phyloP scores from a whole-genome alignment of 371 early-diverging fungal genomes.

The Sporodiniella umbellata region DNA sequence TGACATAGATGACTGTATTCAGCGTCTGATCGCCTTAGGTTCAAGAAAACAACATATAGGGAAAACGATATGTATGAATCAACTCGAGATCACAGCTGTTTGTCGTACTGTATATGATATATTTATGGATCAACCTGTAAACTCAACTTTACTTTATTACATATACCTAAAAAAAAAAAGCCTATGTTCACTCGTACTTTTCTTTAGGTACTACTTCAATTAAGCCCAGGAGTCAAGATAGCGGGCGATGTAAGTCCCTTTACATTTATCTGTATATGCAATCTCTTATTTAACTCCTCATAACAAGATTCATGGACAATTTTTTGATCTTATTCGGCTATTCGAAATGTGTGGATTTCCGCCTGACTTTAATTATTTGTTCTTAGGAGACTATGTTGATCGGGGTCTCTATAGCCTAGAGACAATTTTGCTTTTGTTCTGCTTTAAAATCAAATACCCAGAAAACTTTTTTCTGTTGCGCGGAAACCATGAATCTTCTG shows the following conservation, averaged over 20 bases:
- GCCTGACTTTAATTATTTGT: slow-evolving; percentile 84
- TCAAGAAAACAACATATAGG: slow-evolving; percentile 60
- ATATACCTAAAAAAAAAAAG: not conserved
- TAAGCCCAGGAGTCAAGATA: slow-evolving; percentile 94
- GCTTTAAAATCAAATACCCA: slow-evolving; percentile 95
- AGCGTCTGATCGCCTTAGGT: slow-evolving; percentile 72
- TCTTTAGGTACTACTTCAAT: slow-evolving; percentile 74
- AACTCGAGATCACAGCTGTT: slow-evolving; percentile 81
- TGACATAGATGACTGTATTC: slow-evolving; percentile 83
- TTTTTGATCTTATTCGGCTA: slow-evolving; percentile 80
- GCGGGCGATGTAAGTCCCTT: slow-evolving; percentile 78
- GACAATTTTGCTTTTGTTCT: slow-evolving; percentile 89
- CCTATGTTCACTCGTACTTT: not conserved
- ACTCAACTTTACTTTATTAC: too few species aligned
- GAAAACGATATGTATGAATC: slow-evolving; percentile 69
- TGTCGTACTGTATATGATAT: slow-evolving; percentile 84
- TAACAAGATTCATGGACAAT: slow-evolving; percentile 95
- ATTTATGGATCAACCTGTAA: slow-evolving; percentile 85
- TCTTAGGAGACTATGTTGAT: slow-evolving; percentile 97
- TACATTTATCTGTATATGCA: not conserved
- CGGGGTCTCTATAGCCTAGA: slow-evolving; percentile 94
- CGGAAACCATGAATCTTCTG: slow-evolving; percentile 97
- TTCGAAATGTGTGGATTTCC: slow-evolving; percentile 89
- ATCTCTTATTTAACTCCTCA: not conserved
- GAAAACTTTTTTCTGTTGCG: slow-evolving; percentile 95